A percentile compares a stretch with the other conserved stretches of the same genome.
phyloP scores from a whole-genome alignment of 2,329 filamentous ascomycete genomes.

The Huntiella decipiens region DNA sequence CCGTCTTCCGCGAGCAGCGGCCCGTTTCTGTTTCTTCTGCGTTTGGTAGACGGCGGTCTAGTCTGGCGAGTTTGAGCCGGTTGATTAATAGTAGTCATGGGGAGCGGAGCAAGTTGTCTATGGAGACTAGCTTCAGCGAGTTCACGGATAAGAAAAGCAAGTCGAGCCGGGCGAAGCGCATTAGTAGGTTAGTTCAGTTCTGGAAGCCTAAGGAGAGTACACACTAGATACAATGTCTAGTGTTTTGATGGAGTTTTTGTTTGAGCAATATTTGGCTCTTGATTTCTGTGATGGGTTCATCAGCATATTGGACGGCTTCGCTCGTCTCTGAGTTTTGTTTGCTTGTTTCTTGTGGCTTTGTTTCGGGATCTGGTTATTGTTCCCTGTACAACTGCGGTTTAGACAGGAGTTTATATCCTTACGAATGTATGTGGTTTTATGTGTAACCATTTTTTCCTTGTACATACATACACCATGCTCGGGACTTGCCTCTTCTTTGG shows the following conservation, averaged over 20 bases:
- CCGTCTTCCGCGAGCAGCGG: slow-evolving; percentile 35
- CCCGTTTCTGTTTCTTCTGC: slow-evolving; percentile 43
- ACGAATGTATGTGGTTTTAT: slow-evolving; percentile 12
- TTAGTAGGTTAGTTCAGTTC: slow-evolving; percentile 61
- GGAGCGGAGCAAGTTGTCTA: slow-evolving; percentile 55
- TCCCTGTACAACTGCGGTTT: neutral
- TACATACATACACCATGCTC: neutral
- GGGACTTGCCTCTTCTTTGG: no score
- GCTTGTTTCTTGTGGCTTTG: neutral
- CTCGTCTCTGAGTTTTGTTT: neutral
- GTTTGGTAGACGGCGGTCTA: slow-evolving; percentile 53
- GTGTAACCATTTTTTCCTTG: slow-evolving; percentile 6
- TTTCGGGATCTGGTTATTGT: neutral
- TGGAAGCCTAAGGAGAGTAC: slow-evolving; percentile 40
- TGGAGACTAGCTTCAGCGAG: slow-evolving; percentile 40
- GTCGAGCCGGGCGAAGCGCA: slow-evolving; percentile 45
- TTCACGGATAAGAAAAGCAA: slow-evolving; percentile 39
- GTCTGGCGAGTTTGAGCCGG: slow-evolving; percentile 57
- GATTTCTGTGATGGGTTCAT: neutral
- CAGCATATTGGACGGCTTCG: neutral
- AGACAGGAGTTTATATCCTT: slow-evolving; percentile 1
- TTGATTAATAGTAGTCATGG: slow-evolving; percentile 58
- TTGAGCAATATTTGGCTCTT: neutral
- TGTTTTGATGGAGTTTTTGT: slow-evolving; percentile 1
- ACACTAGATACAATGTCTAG: neutral